Evolutionary conservation across 805 yeast genomes (phyloP).

Genomic region (Candida berthetii): DNA sequence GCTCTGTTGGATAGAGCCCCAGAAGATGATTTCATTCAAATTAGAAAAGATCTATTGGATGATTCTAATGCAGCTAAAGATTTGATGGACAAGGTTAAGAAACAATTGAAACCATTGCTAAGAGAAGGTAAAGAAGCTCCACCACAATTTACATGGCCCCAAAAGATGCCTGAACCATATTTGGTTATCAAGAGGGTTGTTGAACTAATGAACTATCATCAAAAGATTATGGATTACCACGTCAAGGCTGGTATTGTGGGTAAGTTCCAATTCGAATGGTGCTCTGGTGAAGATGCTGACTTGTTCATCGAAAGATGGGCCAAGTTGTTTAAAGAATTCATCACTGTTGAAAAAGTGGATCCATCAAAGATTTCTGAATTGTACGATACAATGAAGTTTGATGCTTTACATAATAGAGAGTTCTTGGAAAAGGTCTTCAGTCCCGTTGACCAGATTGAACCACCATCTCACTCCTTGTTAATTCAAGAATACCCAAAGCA

Average conservation of each 20-base stretch:
- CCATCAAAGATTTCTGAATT: slow-evolving; percentile 95
- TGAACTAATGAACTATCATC: slow-evolving; percentile 90
- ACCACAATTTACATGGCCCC: slow-evolving; percentile 97
- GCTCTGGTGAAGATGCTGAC: slow-evolving; percentile 92
- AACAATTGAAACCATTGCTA: slow-evolving; percentile 87
- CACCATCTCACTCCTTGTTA: slow-evolving; percentile 19
- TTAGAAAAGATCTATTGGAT: slow-evolving; percentile 86
- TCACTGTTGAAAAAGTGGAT: slow-evolving; percentile 90
- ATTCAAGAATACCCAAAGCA: slow-evolving; percentile 23
- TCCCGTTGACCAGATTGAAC: slow-evolving; percentile 43
- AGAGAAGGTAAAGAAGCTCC: slow-evolving; percentile 98
- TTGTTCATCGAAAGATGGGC: slow-evolving; percentile 96
- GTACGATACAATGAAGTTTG: slow-evolving; percentile 98
- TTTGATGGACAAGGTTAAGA: slow-evolving; percentile 95
- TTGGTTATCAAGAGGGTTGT: slow-evolving; percentile 91
- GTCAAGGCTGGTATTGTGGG: slow-evolving; percentile 61
- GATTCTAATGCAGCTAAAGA: slow-evolving; percentile 98
- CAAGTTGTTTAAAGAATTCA: slow-evolving; percentile 87
- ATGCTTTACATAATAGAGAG: slow-evolving; percentile 90
- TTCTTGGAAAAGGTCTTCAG: slow-evolving; percentile 80
- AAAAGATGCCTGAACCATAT: slow-evolving; percentile 96
- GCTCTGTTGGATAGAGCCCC: slow-evolving; percentile 58
- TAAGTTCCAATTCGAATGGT: slow-evolving; percentile 77
- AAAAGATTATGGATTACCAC: slow-evolving; percentile 75
- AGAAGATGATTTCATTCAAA: slow-evolving; percentile 73